Evolutionary conservation across 176 grass and related monocot genomes (phyloP), one percentile per base, ranked within the genome.

Genomic region (Raddia guianensis): DNA sequence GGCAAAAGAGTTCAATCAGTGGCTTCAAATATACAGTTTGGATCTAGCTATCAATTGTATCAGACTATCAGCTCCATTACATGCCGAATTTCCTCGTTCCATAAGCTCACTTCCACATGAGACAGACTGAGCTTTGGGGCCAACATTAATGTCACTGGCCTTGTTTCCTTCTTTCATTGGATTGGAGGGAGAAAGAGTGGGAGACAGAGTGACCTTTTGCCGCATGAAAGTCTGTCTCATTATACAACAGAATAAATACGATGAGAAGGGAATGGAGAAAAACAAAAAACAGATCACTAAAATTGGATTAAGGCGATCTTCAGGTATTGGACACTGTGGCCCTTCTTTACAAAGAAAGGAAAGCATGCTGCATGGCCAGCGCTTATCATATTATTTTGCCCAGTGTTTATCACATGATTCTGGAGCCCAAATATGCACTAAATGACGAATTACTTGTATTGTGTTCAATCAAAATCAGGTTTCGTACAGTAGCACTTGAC

Each of bases 201-300:
- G 86, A 19, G 76, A 90, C 56, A 99, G 74, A 77, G 87, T 91
- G 79, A 89, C 91, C 90, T 91, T 99, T 85, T 99, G 97, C 82
- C 97, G 82, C 91, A 99, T 88, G 87, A 99, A 95, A 65, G 97
- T 99, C 97, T 99, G 97, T 54, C 79, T 74, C 86, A 90, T 85
- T 81, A 55, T 73, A 87, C 80, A 86, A 82, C 42, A 89, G 80
- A 54, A 61, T 19, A 86, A 89, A 70, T 50, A 84, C 76, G 46
- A 90, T 90, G 68, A 90, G 73, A 74, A 14, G 61, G 46, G 34
- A 45, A 74, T n/a, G 47, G 6, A 62, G n/a, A 78, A 53, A 70
- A 63, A 5, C 27, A 27, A 65, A 70, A 58, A 82, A 64, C 8
- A 44, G 32, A 43, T 59, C 20, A 68, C 20, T 79, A 16, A 0